Evolutionary conservation across 805 yeast species (phyloP), one percentile per base, ranked within the genome.

Genomic region (Ogataea neopini): DNA sequence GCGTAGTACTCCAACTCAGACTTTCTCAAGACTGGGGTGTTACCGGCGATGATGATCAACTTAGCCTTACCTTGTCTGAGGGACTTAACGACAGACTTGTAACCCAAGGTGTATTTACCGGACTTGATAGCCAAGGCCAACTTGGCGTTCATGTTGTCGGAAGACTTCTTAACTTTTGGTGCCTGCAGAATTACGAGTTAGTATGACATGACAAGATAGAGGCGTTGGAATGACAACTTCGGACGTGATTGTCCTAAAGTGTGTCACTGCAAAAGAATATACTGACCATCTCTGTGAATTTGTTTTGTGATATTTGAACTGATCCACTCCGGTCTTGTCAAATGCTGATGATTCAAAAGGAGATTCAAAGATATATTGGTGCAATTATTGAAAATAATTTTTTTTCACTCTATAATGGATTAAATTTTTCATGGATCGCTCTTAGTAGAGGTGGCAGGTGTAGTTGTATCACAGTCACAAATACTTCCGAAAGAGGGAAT

Each of bases 1-100:
- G 98, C 97, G 89, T 94, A 94, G 86, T 94, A 94, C 84, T 94
- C 99, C 76, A 94, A 85, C 86, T 94, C 99, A 66, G 98, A 89
- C 83, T 94, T 92, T 86, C 98, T 92, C 77, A 94, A 87, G 70
- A 92, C 96, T 80, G 99, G 99, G 71, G 98, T 94, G 94, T 94
- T 94, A 74, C 95, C 94, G 70, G 99, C 96, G 71, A 94, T 84
- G 80, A 94, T 86, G 74, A 94, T 80, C 76, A 94, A 85, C 88
- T 94, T 94, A 67, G 99, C 96, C 85, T 92, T 92, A 74, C 97
- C 97, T 76, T 88, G 88, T 83, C 99, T 91, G 75, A 94, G 83
- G 67, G 98, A 80, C 88, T 94, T 94, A 77, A 94, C 86, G 75
- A 95, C 92, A 66, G 97, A 88, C 84, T 92, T 92, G 96, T 90